Conservation (phyloP, 208 protist genomes). For the Trypanosomatidae sp. region DNA sequence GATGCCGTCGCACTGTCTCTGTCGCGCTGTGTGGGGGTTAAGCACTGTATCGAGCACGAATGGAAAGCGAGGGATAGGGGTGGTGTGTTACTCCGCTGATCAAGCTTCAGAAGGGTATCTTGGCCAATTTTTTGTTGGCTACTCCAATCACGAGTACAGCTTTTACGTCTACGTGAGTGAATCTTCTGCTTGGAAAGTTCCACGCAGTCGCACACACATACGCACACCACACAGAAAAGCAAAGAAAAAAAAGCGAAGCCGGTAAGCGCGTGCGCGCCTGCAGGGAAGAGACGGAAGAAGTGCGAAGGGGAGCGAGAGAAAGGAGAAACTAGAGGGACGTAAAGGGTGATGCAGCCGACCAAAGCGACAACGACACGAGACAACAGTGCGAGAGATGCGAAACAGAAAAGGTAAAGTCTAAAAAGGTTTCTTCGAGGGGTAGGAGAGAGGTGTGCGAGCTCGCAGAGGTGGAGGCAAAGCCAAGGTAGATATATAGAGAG, state of each 20-base stretch:
- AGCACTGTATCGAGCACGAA: background rate
- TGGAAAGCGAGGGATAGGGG: background rate
- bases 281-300: background rate
- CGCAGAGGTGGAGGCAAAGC: no score
- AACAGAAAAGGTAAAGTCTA: background rate
- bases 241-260: background rate
- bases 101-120: background rate
- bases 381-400: background rate
- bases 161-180: background rate
- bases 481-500: background rate
- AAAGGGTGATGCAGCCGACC: background rate
- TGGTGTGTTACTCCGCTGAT: background rate
- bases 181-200: background rate
- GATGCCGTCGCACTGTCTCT: background rate
- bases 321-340: background rate
- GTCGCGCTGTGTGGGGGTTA: background rate
- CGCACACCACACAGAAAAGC: background rate
- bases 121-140: background rate
- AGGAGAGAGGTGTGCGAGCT: background rate
- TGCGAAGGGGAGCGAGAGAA: background rate
- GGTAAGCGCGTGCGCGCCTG: background rate
- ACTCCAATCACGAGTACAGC: background rate
- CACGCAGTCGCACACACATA: background rate
- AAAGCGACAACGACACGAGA: conserved; percentile 5
- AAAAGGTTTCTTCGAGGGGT: no score